These are phyloP conservation scores for Tuber borchii DNA, from an alignment of 495 filamentous ascomycete genomes.

Conservation along the genomic window DNA sequence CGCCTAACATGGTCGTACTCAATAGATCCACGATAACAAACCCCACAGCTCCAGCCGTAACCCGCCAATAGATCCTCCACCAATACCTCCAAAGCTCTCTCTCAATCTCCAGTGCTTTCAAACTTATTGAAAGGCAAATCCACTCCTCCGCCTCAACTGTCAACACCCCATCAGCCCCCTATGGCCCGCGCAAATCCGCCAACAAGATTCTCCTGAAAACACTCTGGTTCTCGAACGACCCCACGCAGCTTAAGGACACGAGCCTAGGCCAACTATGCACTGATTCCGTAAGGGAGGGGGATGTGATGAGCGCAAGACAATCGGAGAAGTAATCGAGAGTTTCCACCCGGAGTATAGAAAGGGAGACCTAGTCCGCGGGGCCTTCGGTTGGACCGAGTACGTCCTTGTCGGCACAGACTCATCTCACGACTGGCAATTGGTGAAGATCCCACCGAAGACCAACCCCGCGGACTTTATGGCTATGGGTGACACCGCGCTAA, in stretches of 20 bases:
- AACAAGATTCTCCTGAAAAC: conserved; percentile 58
- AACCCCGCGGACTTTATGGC: conserved; percentile 17
- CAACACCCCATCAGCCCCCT: not conserved
- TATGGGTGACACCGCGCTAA: conserved; percentile 46
- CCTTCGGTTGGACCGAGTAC: conserved; percentile 59
- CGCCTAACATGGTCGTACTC: not conserved
- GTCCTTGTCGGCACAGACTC: conserved; percentile 49
- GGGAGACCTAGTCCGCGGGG: conserved; percentile 52
- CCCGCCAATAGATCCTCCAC: conserved; percentile 44
- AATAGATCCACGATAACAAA: not conserved
- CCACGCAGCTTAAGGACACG: conserved; percentile 65
- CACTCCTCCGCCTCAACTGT: not conserved
- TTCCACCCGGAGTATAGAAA: conserved; percentile 44
- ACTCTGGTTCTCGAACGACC: conserved; percentile 69
- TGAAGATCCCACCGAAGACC: conserved; percentile 31
- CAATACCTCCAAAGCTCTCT: conserved; percentile 48
- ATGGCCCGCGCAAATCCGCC: conserved; percentile 45
- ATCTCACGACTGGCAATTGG: conserved; percentile 47
- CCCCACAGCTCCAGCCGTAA: not conserved
- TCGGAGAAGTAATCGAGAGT: conserved; percentile 50
- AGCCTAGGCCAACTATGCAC: conserved; percentile 53
- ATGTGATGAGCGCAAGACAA: conserved; percentile 60
- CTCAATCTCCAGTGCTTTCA: conserved; percentile 51
- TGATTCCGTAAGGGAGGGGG: conserved; percentile 58
- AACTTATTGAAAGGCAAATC: conserved; percentile 47